These are phyloP conservation scores for Pistacia vera DNA, from an alignment of 345 rosid species.

Conservation along the genomic window DNA sequence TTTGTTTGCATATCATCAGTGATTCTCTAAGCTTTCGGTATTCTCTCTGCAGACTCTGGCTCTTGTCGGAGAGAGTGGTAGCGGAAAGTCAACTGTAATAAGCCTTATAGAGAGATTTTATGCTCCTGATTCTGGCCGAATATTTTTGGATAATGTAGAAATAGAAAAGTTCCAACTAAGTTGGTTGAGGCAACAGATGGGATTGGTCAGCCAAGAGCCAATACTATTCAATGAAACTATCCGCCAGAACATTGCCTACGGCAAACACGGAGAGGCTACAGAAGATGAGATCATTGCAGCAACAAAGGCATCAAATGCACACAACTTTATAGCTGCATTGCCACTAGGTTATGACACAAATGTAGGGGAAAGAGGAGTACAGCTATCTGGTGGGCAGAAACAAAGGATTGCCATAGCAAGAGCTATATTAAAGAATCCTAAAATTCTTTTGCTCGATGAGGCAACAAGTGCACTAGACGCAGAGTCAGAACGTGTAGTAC, in stretches of 20 bases:
- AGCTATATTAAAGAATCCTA: constrained; percentile 66
- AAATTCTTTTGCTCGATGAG: constrained; percentile 65
- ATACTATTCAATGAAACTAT: constrained; percentile 71
- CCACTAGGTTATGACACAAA: constrained; percentile 66
- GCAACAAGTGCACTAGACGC: constrained; percentile 81
- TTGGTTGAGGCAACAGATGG: constrained; percentile 78
- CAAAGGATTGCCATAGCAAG: constrained; percentile 68
- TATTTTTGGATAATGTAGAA: constrained; percentile 44
- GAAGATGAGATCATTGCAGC: constrained; percentile 68
- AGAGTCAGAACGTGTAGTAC: constrained; percentile 65
- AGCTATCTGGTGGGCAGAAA: constrained; percentile 75
- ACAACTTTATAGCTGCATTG: constrained; percentile 59
- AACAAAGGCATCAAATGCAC: constrained; percentile 60
- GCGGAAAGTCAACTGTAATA: constrained; percentile 77
- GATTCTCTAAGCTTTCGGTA: neutral
- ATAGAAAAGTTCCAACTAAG: constrained; percentile 44
- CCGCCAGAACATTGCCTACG: constrained; percentile 59
- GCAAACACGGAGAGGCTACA: constrained; percentile 45
- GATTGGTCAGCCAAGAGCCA: constrained; percentile 81
- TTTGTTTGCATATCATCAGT: neutral
- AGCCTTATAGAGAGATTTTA: constrained; percentile 72
- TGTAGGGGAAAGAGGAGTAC: constrained; percentile 74
- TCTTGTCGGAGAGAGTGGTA: constrained; percentile 74
- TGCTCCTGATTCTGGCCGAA: constrained; percentile 61
- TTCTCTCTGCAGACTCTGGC: constrained; percentile 55